Base-by-base conservation (phyloP, 768 basidiomycete genomes). In the Rubroboletus pulcherrimus region DNA sequence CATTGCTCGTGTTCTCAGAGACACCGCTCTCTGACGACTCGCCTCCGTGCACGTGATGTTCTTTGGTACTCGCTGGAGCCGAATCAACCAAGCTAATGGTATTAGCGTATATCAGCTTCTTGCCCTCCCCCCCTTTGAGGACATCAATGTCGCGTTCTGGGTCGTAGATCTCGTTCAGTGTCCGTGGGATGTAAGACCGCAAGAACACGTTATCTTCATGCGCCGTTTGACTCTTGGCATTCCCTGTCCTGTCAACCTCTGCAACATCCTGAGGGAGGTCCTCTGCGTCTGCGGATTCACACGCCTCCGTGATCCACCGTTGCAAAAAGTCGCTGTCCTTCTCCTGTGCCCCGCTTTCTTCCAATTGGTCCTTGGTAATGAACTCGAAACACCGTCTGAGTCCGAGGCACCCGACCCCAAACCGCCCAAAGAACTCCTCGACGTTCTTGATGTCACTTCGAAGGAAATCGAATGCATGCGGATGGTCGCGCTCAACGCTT, bases 401-500 rank as follows among this genome's bases (percentile, higher is more conserved):
- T 14, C 95, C 94, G 26, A 99, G 76, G 59, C 87, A 86, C 50
- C 66, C 74, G 48, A 91, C 87, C 0, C 89, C 91, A 19, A 84
- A 79, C 59, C 85, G 78, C 6, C 81, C 79, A 69, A 98, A 99
- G 71, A 90, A 99, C 35, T 94, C 95, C 56, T 97, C 93, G 41
- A 94, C 78, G 68, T 99, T 98, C 63, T 85, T 86, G 48, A 99
- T 81, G 71, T 99, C 97, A 43, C 80, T 85, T 29, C 95, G 86
- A 37, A 99, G 79, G 74, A 99, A 99, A 71, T 99, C 96, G 68
- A 94, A 98, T 0, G 97, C 93, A 30, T 88, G 79, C 0, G 96
- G 97, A 64, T 99, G 97, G 71, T 98, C 96, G 67, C 98, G 95
- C 65, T 99, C 97, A 35, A 99, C 95, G 59, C 93, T 95, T 69